Evolutionary conservation across 2,329 filamentous ascomycete species (phyloP).

Genomic region (Trichophyton verrucosum): DNA sequence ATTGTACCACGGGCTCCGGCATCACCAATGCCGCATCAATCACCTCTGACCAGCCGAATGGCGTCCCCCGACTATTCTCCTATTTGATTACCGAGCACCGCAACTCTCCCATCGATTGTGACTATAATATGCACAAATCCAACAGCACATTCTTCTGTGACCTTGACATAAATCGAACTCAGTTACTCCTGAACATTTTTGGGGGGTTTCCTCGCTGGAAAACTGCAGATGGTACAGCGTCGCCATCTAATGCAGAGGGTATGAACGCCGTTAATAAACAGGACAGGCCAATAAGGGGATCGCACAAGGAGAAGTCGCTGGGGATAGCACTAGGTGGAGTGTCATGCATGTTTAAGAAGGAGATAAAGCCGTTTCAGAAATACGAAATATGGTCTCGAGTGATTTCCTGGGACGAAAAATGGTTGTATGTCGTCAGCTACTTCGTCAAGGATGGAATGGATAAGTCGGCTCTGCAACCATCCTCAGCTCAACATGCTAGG

Average conservation of each 20-base stretch:
- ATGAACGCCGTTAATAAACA: neutral
- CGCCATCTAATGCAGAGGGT: neutral
- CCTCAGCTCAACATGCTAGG: neutral
- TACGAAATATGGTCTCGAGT: conserved; percentile 61
- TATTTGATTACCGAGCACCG: conserved; percentile 5
- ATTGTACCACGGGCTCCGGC: neutral
- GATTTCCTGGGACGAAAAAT: conserved; percentile 61
- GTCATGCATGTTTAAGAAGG: conserved; percentile 53
- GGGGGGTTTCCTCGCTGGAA: conserved; percentile 4
- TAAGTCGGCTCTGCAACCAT: neutral
- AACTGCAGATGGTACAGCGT: neutral
- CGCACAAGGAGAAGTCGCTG: conserved; percentile 21
- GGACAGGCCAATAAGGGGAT: neutral
- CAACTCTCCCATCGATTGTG: conserved; percentile 12
- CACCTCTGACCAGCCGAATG: neutral
- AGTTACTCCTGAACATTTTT: conserved; percentile 9
- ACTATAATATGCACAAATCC: conserved; percentile 16
- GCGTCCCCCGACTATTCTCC: neutral
- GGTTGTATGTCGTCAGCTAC: conserved; percentile 59
- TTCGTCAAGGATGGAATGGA: conserved; percentile 43
- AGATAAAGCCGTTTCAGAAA: conserved; percentile 50
- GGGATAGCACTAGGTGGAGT: conserved; percentile 55
- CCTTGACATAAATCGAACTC: conserved; percentile 13
- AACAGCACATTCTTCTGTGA: conserved; percentile 16
- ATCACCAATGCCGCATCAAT: neutral